Evolutionary conservation across 2,329 filamentous ascomycete genomes (phyloP).

Genomic region (Trichoderma endophyticum): DNA sequence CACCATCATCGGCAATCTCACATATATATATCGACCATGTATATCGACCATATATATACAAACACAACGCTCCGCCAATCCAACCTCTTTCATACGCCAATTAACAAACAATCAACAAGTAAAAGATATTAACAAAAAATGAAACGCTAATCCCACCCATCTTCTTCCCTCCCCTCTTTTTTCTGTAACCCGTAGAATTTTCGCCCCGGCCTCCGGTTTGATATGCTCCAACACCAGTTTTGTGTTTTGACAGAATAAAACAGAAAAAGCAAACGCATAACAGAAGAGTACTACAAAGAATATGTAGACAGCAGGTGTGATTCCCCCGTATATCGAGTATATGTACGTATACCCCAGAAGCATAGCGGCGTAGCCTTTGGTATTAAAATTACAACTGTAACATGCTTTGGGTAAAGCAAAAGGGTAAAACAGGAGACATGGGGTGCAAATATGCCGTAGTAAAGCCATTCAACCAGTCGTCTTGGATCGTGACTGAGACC

Average conservation of each 20-base stretch:
- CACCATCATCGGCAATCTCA: not conserved
- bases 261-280: not conserved
- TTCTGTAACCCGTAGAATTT: not conserved
- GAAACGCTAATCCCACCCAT: not conserved
- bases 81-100: not conserved
- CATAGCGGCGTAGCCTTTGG: not conserved
- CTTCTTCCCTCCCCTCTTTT: not conserved
- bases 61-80: not conserved
- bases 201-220: not conserved
- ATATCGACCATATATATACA: not conserved
- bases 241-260: not conserved
- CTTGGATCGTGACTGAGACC: conserved; percentile 14
- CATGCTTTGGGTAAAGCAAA: not conserved
- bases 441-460: not conserved
- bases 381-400: conserved; percentile 4
- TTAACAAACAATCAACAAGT: not conserved
- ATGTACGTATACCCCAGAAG: not conserved
- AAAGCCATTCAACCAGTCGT: not conserved
- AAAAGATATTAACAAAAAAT: not conserved
- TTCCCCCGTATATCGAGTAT: not conserved
- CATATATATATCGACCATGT: not conserved
- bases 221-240: conserved; percentile 4
- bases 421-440: not conserved
- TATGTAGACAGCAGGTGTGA: not conserved
- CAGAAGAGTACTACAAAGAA: not conserved